Conservation (phyloP, 192 early-diverging fungal genomes). For the Mortierella antarctica region DNA sequence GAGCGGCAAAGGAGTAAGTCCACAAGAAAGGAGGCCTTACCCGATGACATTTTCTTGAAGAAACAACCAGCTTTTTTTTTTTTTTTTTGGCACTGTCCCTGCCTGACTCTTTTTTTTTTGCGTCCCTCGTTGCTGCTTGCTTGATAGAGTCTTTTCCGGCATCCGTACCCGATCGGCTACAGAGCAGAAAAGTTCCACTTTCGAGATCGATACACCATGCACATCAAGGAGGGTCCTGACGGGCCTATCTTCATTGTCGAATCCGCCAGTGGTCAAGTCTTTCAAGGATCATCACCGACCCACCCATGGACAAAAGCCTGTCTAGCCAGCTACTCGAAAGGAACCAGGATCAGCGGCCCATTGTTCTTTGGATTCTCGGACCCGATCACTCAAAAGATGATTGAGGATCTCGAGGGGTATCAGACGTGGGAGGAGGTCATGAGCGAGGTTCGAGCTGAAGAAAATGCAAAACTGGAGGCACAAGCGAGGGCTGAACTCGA, state of each 20-base stretch:
- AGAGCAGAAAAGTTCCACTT: constrained; percentile 61
- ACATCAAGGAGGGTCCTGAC: constrained; percentile 54
- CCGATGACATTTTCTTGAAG: neutral
- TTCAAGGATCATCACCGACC: constrained; percentile 59
- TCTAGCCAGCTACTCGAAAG: constrained; percentile 56
- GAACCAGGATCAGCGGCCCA: constrained; percentile 65
- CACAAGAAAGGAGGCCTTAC: neutral
- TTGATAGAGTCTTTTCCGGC: constrained; percentile 56
- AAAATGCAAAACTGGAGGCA: neutral
- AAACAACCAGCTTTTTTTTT: neutral
- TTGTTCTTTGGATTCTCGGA: constrained; percentile 70
- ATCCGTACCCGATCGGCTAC: constrained; percentile 66
- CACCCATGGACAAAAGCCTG: constrained; percentile 66
- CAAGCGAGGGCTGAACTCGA: no score
- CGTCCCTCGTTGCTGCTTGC: neutral
- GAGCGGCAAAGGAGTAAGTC: constrained; percentile 62
- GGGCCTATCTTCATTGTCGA: constrained; percentile 62
- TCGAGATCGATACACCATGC: constrained; percentile 61
- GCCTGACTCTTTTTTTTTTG: neutral
- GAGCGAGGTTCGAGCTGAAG: constrained; percentile 19
- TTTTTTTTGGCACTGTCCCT: neutral
- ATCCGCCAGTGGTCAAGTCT: constrained; percentile 47
- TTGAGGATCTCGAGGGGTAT: constrained; percentile 59
- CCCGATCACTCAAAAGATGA: constrained; percentile 60
- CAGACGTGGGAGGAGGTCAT: constrained; percentile 31